Percentiles rank a stretch among this genome's conserved stretches.
Conservation (phyloP, 2,329 filamentous ascomycete genomes). For the Calonectria multiphialidica region DNA sequence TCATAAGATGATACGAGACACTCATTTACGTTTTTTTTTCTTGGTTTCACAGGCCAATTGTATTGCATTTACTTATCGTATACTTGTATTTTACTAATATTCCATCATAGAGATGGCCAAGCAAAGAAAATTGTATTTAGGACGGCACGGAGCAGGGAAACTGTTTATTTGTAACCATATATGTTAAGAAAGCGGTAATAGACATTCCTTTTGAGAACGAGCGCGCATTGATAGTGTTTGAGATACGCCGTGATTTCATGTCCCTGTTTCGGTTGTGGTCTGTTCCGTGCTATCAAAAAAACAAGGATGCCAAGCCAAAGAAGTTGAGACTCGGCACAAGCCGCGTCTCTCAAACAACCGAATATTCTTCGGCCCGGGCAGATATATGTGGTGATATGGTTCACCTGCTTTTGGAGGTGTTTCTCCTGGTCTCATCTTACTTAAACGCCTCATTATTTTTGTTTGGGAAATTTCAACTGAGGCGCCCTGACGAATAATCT, state of each 20-base stretch:
- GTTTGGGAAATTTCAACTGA: not conserved
- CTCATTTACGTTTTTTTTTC: not conserved
- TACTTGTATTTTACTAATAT: constrained; percentile 3
- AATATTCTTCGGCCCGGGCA: not conserved
- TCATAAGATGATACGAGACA: not conserved
- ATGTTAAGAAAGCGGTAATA: not conserved
- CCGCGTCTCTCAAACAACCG: not conserved
- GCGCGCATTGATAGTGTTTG: too few species aligned
- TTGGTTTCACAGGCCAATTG: not conserved
- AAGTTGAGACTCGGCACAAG: not conserved
- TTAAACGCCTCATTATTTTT: not conserved
- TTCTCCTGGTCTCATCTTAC: not conserved
- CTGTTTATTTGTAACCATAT: not conserved
- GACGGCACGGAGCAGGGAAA: not conserved
- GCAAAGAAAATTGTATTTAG: not conserved
- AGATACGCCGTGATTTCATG: not conserved
- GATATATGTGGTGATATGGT: not conserved
- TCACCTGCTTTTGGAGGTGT: not conserved
- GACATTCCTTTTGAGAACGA: not conserved
- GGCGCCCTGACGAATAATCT: not conserved
- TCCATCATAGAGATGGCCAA: not conserved
- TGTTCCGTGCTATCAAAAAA: too few species aligned
- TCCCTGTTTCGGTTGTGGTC: too few species aligned
- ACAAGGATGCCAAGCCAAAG: too few species aligned
- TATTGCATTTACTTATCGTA: not conserved